Evolutionary conservation across 1,284 basidiomycete species (phyloP).

Genomic region (Apiotrichum gamsii): DNA sequence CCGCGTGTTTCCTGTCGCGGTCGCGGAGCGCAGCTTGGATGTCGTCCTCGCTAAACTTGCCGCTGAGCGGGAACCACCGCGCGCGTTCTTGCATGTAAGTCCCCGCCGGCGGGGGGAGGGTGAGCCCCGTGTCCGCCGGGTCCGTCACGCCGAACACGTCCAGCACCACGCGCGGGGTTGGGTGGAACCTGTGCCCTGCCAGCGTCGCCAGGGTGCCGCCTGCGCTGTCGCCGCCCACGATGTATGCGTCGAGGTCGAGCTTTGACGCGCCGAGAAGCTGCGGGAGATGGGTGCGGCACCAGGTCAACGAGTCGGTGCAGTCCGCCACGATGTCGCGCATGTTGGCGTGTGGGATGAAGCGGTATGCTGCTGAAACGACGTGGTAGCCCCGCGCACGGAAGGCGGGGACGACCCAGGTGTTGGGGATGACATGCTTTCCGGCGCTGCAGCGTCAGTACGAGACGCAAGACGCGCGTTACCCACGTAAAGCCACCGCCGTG

Average conservation of each 20-base stretch:
- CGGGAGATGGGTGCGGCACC: constrained; percentile 18
- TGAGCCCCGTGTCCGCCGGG: constrained; percentile 8
- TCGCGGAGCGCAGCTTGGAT: neutral
- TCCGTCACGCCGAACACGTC: constrained; percentile 25
- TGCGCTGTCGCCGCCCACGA: constrained; percentile 28
- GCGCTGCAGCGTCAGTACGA: constrained; percentile 3
- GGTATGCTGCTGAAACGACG: constrained; percentile 26
- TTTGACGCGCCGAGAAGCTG: neutral
- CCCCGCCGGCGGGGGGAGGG: neutral
- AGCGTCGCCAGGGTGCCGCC: constrained; percentile 19
- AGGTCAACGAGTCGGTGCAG: constrained; percentile 15
- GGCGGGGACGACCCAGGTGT: constrained; percentile 23
- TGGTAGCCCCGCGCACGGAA: constrained; percentile 17
- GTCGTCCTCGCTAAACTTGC: constrained; percentile 2
- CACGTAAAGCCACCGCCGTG: constrained; percentile 21
- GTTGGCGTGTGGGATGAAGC: constrained; percentile 21
- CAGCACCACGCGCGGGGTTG: constrained; percentile 7
- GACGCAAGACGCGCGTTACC: neutral
- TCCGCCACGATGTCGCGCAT: constrained; percentile 23
- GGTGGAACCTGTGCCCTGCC: neutral
- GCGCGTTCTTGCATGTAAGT: constrained; percentile 1
- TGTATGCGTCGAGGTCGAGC: constrained; percentile 16
- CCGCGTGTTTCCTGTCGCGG: constrained; percentile 12
- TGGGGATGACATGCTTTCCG: constrained; percentile 19
- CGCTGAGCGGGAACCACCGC: neutral